A percentile compares a stretch with the other conserved stretches of the same genome.
Evolutionary conservation across 192 early-diverging fungal species (phyloP).

Genomic region (Umbelopsis sp.): DNA sequence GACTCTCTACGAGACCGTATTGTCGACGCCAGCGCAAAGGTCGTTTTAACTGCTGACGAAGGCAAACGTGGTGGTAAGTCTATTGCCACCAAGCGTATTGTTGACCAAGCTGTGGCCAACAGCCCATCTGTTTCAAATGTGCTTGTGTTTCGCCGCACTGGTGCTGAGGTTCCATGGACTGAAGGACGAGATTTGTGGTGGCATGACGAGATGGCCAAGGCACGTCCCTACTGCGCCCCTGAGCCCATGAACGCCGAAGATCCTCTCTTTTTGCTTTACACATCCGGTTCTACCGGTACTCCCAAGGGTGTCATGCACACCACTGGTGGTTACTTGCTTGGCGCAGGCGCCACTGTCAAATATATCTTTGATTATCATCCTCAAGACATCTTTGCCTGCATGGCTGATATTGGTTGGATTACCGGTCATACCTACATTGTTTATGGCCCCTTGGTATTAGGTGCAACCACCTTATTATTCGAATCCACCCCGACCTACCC

Average conservation of each 20-base stretch:
- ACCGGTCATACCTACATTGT: constrained; percentile 84
- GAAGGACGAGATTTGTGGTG: constrained; percentile 87
- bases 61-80: constrained; percentile 87
- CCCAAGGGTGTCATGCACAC: constrained; percentile 96
- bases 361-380: constrained; percentile 94
- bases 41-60: constrained; percentile 94
- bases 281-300: constrained; percentile 86
- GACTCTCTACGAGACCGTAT: constrained; percentile 93
- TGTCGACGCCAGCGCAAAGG: constrained; percentile 73
- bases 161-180: constrained; percentile 74
- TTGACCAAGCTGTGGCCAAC: constrained; percentile 77
- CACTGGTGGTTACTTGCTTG: constrained; percentile 90
- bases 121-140: constrained; percentile 78
- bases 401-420: constrained; percentile 94
- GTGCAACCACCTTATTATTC: constrained; percentile 90
- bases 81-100: constrained; percentile 88
- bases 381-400: constrained; percentile 89
- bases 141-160: constrained; percentile 89
- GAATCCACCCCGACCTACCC: constrained; percentile 95
- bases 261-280: constrained; percentile 94
- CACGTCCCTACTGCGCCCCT: constrained; percentile 84
- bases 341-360: constrained; percentile 79
- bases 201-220: constrained; percentile 84
- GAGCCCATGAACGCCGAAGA: constrained; percentile 88
- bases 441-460: constrained; percentile 88